Base-by-base conservation (phyloP, 2,329 filamentous ascomycete species). In the Colletotrichum coccodes region DNA sequence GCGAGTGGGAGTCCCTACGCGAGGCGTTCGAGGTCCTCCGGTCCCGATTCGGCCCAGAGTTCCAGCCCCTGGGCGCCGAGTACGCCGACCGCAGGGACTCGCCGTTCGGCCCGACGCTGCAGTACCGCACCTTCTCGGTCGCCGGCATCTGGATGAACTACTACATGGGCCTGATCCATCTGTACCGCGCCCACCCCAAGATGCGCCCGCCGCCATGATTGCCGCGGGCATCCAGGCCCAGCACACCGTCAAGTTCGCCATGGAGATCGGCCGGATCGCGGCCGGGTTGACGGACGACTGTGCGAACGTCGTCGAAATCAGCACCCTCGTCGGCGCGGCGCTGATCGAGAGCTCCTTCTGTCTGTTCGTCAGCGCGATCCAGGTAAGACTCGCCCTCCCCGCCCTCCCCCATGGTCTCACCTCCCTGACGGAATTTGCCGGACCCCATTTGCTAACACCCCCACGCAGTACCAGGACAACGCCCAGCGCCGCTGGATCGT, bases 201-300 rank as follows among this genome's bases (percentile, higher is more conserved):
- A 98, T 98, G 94, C 95, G 0, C 94, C 95, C 0, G 91, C 95
- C 9, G 92, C 94, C 40, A 94, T 97, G 89, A 89, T 94, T 74
- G 94, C 96, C 3, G 94, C 94, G 0, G 92, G 91, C 8, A 86
- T 97, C 71, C 90, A 92, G 11, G 94, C 94, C 0, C 83, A 83
- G 16, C 88, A 92, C 57, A 98, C 95, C 1, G 88, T 86, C 3
- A 82, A 82, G 0, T 92, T 90, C 78, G 93, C 94, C 1, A 90
- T 90, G 70, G 86, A 91, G 71, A 90, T 98, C 67, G 95, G 94
- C 8, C 90, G 92, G 26, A 95, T 98, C 64, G 88, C 90, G 2
- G 93, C 92, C 0, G 95, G 95, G 0, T 79, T 93, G 50, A 84
- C 86, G 14, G 87, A 89, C 53, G 86, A 88, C 30, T 84, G 85